These are phyloP conservation scores for Myxozyma mucilagina DNA, from an alignment of 805 yeast species.

Conservation along the genomic window DNA sequence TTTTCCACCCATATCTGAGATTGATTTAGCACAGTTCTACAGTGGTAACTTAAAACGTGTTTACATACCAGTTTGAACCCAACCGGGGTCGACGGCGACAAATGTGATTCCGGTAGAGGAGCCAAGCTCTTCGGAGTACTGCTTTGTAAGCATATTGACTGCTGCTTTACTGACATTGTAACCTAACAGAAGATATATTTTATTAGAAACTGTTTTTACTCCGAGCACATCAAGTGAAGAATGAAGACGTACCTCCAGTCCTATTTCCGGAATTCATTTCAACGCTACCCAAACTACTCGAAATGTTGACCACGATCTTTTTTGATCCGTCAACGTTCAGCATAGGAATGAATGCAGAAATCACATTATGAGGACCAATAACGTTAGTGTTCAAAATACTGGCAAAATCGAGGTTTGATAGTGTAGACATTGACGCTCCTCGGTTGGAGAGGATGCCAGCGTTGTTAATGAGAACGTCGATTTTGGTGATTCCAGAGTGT, in stretches of 20 bases:
- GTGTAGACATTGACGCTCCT: neutral
- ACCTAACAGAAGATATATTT: neutral
- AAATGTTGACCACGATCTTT: slow-evolving; percentile 10
- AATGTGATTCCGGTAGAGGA: slow-evolving; percentile 1
- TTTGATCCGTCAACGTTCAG: neutral
- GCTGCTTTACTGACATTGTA: slow-evolving; percentile 16
- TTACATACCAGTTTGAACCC: slow-evolving; percentile 13
- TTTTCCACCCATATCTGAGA: slow-evolving; percentile 11
- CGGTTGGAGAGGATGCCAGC: neutral
- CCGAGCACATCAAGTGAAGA: neutral
- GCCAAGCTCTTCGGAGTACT: slow-evolving; percentile 5
- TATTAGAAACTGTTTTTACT: neutral
- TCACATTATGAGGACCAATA: slow-evolving; percentile 10
- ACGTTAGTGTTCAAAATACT: slow-evolving; percentile 4
- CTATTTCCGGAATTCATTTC: slow-evolving; percentile 2
- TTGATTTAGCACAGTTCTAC: neutral
- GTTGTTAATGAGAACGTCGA: slow-evolving; percentile 10
- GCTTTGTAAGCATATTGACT: slow-evolving; percentile 15
- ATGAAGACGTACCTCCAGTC: neutral
- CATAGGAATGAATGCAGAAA: slow-evolving; percentile 9
- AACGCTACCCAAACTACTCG: slow-evolving; percentile 8
- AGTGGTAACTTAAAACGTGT: no score
- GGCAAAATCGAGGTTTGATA: slow-evolving; percentile 1
- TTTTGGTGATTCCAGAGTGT: neutral
- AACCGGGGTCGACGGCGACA: slow-evolving; percentile 11